Evolutionary conservation across 495 filamentous ascomycete genomes (phyloP).

Genomic region (Neurospora sp.): DNA sequence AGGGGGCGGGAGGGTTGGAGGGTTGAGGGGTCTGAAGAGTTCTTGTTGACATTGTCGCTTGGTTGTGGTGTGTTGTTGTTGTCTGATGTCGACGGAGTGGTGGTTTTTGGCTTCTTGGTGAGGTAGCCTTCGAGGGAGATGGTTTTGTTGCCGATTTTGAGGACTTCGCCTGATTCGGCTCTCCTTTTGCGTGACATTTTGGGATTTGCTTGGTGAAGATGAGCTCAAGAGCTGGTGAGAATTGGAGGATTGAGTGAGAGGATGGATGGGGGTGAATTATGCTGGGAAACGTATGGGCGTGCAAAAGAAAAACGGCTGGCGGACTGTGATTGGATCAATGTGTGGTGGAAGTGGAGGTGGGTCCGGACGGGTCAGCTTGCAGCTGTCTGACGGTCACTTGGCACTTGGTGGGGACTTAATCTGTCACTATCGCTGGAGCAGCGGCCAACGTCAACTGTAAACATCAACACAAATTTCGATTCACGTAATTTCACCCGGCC

Average conservation of each 20-base stretch:
- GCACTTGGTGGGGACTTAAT: neutral
- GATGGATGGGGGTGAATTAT: neutral
- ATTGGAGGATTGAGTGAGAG: neutral
- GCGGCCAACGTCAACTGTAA: neutral
- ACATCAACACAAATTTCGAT: neutral
- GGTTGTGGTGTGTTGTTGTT: neutral
- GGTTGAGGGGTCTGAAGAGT: neutral
- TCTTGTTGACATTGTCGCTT: neutral
- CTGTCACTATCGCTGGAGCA: neutral
- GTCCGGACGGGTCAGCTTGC: rapidly evolving
- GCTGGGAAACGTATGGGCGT: neutral
- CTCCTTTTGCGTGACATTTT: slow-evolving; percentile 1
- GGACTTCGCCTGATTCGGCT: slow-evolving; percentile 1
- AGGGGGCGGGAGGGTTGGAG: neutral
- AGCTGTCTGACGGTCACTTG: neutral
- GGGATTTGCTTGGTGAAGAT: neutral
- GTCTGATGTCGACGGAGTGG: neutral
- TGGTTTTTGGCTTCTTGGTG: slow-evolving; percentile 20
- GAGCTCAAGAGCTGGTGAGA: neutral
- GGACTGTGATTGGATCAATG: neutral
- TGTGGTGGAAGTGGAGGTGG: neutral
- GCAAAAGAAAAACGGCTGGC: neutral
- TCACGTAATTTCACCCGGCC: too few relatives aligned
- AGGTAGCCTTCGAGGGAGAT: slow-evolving; percentile 34
- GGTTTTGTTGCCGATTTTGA: slow-evolving; percentile 29